A percentile compares a stretch with the other conserved stretches of the same genome.
phyloP scores from a whole-genome alignment of 495 filamentous ascomycete genomes.

The Thozetella sp. region DNA sequence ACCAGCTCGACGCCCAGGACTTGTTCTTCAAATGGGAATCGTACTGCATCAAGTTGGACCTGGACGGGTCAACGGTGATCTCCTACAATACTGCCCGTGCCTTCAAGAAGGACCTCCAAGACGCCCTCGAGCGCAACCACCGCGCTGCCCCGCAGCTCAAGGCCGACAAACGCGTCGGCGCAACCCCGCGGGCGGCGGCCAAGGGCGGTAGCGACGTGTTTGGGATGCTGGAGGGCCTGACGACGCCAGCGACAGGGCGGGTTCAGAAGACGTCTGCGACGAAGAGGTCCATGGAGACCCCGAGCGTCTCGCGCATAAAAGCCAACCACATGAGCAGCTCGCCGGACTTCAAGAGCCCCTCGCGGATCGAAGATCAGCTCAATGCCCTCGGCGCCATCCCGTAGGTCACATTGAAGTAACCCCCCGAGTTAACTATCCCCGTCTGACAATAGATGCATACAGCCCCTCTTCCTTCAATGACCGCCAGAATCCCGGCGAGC shows the following conservation, averaged over 20 bases:
- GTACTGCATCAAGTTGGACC: conserved; percentile 88
- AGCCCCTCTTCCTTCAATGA: conserved; percentile 64
- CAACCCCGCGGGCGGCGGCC: conserved; percentile 65
- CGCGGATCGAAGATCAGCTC: conserved; percentile 39
- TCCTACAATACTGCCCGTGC: conserved; percentile 67
- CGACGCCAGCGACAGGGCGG: conserved; percentile 58
- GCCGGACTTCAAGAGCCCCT: conserved; percentile 42
- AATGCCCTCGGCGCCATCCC: conserved; percentile 35
- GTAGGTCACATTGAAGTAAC: conserved; percentile 18
- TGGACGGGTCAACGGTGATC: conserved; percentile 70
- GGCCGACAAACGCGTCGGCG: conserved; percentile 61
- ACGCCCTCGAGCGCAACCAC: conserved; percentile 72
- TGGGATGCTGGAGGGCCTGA: conserved; percentile 84
- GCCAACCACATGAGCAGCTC: conserved; percentile 43
- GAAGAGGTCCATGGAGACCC: conserved; percentile 55
- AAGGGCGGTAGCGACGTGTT: conserved; percentile 69
- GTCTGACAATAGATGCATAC: not conserved
- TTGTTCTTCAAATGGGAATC: conserved; percentile 98
- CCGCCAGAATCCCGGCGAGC: conserved; percentile 76
- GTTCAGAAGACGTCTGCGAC: conserved; percentile 58
- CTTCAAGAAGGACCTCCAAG: conserved; percentile 87
- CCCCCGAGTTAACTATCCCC: not conserved
- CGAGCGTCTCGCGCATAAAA: conserved; percentile 45
- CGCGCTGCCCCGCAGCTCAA: conserved; percentile 50
- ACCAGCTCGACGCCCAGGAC: conserved; percentile 76